A percentile compares a stretch with the other conserved stretches of the same genome.
These are phyloP conservation scores for Bruguiera sexangula DNA, from an alignment of 345 rosid genomes.

Conservation along the genomic window DNA sequence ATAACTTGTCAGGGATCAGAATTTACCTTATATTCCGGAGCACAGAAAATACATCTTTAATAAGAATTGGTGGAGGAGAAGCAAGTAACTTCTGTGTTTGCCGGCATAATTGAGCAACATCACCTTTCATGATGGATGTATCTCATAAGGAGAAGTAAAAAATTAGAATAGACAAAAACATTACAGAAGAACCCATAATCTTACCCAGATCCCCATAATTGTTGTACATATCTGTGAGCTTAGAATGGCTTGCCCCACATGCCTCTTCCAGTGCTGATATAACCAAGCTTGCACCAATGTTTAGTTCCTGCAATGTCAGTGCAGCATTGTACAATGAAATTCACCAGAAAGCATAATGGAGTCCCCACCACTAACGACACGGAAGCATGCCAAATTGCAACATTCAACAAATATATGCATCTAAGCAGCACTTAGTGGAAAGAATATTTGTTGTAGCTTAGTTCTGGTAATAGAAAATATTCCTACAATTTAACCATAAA, in stretches of 20 bases:
- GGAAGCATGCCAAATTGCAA: slow-evolving; percentile 10
- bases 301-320: slow-evolving; percentile 57
- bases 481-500: too few species aligned
- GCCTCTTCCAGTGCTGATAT: slow-evolving; percentile 81
- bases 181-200: slow-evolving; percentile 9
- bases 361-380: slow-evolving; percentile 2
- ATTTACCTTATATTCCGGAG: slow-evolving; percentile 72
- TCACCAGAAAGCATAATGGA: not conserved
- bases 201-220: slow-evolving; percentile 84
- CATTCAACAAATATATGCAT: not conserved
- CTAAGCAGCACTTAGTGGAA: not conserved
- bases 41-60: slow-evolving; percentile 61
- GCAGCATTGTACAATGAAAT: not conserved
- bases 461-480: too few species aligned
- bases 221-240: slow-evolving; percentile 72
- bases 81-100: slow-evolving; percentile 77
- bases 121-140: slow-evolving; percentile 51
- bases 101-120: slow-evolving; percentile 83
- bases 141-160: not conserved
- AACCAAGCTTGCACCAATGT: slow-evolving; percentile 81
- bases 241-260: slow-evolving; percentile 70
- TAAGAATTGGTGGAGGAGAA: slow-evolving; percentile 64
- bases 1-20: not conserved
- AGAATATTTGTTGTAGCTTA: not conserved
- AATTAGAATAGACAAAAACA: not conserved